Evolutionary conservation across 75 land plant species (phyloP), one percentile per base, ranked within the genome.

Genomic region (Sequoiadendron giganteum): DNA sequence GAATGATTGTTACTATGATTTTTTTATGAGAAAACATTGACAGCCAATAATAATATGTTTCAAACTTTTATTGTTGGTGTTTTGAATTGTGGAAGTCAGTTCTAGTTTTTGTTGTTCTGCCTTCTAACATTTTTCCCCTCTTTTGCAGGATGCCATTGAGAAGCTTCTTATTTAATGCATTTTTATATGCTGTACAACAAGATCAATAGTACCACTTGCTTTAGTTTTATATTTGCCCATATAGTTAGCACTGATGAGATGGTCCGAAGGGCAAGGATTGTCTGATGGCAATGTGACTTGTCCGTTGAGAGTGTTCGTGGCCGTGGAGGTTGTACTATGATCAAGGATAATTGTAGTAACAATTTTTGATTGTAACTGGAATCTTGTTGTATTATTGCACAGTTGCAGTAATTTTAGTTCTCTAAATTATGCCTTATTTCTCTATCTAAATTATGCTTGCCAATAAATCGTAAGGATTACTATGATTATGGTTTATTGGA

Each of bases 121-220:
- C 70, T 79, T 39, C 40, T 87, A 16, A 87, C 85, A 38, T 21
- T 11, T 14, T 39, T 78, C 19, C 43, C 38, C 38, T 36, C 15
- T 39, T 38, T 4, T 79, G 86, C 87, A 91, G 93, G 93, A 92
- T 87, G 93, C 94, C 49, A 93, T 94, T n/a, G 95, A 94, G 90
- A 93, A 93, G 93, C 92, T 94, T 78, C 91, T 94, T 58, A 94
- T 94, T 54, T 94, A 36, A 88, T 47, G 38, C 30, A 47, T 32
- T 15, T 47, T 8, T 15, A 43, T 39, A 40, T 82, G 28, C 40
- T 82, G 1, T 38, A 82, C 84, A 3, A 19, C 18, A 40, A 65
- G 5, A 16, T 40, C 43, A 40, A 40, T 15, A 78, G 21, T 78
- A 78, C 7, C 40, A 40, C 43, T 40, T 39, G 40, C 40, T 36